A percentile compares a stretch with the other conserved stretches of the same genome.
These are phyloP conservation scores for Plasmodium inui DNA, from an alignment of 169 alveolate genomes.

Conservation along the genomic window DNA sequence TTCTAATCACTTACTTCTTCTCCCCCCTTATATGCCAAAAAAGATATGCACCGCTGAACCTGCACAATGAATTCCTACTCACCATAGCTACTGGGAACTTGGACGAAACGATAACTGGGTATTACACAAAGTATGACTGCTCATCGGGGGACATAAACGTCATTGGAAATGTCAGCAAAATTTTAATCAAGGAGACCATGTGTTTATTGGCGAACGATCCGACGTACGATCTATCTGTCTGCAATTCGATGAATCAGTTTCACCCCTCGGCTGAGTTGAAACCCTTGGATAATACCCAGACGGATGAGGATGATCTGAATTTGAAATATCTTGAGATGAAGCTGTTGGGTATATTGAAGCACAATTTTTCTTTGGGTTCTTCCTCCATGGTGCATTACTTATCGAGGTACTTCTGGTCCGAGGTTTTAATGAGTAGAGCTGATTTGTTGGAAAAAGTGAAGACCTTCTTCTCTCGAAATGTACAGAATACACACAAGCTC, in stretches of 20 bases:
- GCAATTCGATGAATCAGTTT: constrained; percentile 28
- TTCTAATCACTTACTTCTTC: constrained; percentile 84
- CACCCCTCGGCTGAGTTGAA: constrained; percentile 73
- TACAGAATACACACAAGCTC: constrained; percentile 53
- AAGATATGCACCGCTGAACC: constrained; percentile 11
- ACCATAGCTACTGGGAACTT: constrained; percentile 82
- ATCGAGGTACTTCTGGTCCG: constrained; percentile 48
- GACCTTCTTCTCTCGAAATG: constrained; percentile 29
- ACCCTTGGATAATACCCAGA: constrained; percentile 61
- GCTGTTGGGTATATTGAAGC: constrained; percentile 46
- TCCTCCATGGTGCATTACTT: constrained; percentile 56
- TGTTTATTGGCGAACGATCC: constrained; percentile 60
- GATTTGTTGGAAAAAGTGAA: constrained; percentile 19
- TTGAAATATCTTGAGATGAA: constrained; percentile 57
- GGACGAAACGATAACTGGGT: constrained; percentile 87
- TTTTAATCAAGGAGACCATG: constrained; percentile 66
- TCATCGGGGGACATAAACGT: constrained; percentile 92
- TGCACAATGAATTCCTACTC: constrained; percentile 32
- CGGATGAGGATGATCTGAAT: constrained; percentile 56
- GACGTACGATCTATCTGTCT: constrained; percentile 12
- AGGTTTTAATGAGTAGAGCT: background rate
- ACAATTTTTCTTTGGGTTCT: constrained; percentile 57
- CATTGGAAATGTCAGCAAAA: constrained; percentile 90
- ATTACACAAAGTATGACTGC: constrained; percentile 94
- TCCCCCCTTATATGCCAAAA: constrained; percentile 83